Evolutionary conservation across 2,329 filamentous ascomycete species (phyloP).

Genomic region (Lachnellula cervina): DNA sequence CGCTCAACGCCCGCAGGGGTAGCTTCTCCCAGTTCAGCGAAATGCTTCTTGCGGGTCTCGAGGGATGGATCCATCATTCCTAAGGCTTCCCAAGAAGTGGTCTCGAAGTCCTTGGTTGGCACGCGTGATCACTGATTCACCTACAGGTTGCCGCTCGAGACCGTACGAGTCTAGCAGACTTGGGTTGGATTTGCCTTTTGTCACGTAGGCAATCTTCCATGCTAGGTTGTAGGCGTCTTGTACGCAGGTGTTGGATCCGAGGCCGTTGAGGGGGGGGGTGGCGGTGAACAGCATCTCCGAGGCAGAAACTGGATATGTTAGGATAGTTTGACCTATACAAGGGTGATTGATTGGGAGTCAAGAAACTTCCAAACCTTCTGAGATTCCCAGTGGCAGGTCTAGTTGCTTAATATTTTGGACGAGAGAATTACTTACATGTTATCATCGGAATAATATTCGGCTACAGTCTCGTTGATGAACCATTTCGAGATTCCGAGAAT

Average conservation of each 20-base stretch:
- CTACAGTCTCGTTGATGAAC: constrained; percentile 58
- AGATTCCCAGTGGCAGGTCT: too few species aligned
- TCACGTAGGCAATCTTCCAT: constrained; percentile 50
- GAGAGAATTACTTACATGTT: constrained; percentile 26
- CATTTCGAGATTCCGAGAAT: constrained; percentile 52
- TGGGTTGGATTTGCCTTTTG: constrained; percentile 35
- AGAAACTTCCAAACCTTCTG: too few species aligned
- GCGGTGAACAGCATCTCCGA: constrained; percentile 54
- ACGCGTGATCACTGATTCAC: constrained; percentile 42
- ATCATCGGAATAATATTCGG: constrained; percentile 43
- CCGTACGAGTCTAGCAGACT: constrained; percentile 41
- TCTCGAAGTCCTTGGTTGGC: constrained; percentile 54
- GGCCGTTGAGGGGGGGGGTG: constrained; percentile 53
- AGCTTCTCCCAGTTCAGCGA: constrained; percentile 39
- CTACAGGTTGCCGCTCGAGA: constrained; percentile 46
- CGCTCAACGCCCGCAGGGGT: constrained; percentile 36
- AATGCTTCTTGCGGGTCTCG: constrained; percentile 35
- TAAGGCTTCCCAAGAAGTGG: constrained; percentile 43
- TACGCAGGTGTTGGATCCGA: constrained; percentile 55
- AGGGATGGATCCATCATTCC: constrained; percentile 38
- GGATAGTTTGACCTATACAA: not conserved
- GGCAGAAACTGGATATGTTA: constrained; percentile 37
- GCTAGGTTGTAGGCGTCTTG: constrained; percentile 53
- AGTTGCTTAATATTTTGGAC: too few species aligned
- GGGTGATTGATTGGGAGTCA: too few species aligned